Conservation (phyloP, 441 rosid genomes). For the Metrosideros polymorpha region DNA sequence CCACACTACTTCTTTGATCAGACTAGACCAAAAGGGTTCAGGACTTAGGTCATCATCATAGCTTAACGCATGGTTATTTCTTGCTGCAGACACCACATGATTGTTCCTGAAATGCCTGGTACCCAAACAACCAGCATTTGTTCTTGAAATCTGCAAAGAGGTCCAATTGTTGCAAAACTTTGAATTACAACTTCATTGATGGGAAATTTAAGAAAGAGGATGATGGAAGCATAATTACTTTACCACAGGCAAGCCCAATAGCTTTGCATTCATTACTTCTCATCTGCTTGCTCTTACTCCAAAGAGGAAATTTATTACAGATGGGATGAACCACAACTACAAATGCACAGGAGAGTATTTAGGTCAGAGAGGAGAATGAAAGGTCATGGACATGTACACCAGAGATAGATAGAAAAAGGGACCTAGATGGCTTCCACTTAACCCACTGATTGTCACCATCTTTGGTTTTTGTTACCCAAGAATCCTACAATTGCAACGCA, state of each 20-base stretch:
- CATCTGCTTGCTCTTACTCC: neutral
- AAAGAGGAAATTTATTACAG: neutral
- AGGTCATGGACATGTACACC: neutral
- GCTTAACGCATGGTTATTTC: slow-evolving; percentile 19
- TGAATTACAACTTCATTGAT: neutral
- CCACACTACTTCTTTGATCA: slow-evolving; percentile 41
- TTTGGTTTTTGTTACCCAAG: neutral
- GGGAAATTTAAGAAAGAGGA: neutral
- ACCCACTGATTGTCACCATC: neutral
- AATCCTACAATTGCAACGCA: neutral
- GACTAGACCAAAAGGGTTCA: slow-evolving; percentile 41
- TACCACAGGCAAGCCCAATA: neutral
- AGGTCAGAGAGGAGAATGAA: neutral
- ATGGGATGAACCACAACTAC: neutral
- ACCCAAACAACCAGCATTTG: slow-evolving; percentile 1
- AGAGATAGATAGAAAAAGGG: neutral
- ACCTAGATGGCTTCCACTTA: neutral
- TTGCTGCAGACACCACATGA: slow-evolving; percentile 13
- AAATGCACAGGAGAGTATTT: neutral
- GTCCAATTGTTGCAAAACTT: neutral
- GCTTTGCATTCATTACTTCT: neutral
- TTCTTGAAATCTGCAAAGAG: slow-evolving; percentile 9
- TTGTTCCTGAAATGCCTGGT: neutral
- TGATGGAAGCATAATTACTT: neutral
- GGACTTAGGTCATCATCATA: slow-evolving; percentile 16